phyloP scores from a whole-genome alignment of 208 protist species.

The Leishmania major region DNA sequence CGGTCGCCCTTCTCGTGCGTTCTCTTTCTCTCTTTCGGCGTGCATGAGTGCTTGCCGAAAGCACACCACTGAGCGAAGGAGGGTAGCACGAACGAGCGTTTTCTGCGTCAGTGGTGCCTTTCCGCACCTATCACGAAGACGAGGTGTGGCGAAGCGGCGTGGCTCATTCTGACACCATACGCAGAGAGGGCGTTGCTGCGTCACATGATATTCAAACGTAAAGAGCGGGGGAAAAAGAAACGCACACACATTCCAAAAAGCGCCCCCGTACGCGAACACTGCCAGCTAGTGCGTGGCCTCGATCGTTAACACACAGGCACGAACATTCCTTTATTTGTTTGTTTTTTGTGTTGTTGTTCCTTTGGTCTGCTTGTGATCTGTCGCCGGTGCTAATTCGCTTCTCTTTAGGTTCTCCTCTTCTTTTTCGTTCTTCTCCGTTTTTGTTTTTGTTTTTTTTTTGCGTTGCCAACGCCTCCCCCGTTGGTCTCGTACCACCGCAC shows the following conservation, averaged over 20 bases:
- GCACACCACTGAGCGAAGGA: not conserved
- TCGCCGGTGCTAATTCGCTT: not conserved
- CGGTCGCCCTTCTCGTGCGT: not conserved
- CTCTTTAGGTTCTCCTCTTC: not conserved
- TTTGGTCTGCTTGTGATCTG: not conserved
- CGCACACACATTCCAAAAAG: too few relatives aligned
- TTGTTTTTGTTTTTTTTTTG: not conserved
- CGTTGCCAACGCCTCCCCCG: not conserved
- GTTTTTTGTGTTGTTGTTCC: not conserved
- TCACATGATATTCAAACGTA: not conserved
- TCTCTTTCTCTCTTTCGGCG: not conserved
- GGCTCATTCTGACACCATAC: not conserved
- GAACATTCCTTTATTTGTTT: not conserved
- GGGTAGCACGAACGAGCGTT: too few relatives aligned
- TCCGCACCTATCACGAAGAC: too few relatives aligned
- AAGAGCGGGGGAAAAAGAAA: not conserved
- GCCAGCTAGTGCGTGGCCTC: not conserved
- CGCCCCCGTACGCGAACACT: not conserved
- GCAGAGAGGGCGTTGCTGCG: not conserved
- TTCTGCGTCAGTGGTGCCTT: too few relatives aligned
- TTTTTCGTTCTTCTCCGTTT: not conserved
- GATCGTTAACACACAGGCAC: not conserved
- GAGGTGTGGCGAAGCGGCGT: not conserved
- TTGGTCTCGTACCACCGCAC: not conserved
- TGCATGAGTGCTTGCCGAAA: not conserved